Evolutionary conservation across 2,329 filamentous ascomycete genomes (phyloP), one percentile per base, ranked within the genome.

Genomic region (Rosellinia necatrix): DNA sequence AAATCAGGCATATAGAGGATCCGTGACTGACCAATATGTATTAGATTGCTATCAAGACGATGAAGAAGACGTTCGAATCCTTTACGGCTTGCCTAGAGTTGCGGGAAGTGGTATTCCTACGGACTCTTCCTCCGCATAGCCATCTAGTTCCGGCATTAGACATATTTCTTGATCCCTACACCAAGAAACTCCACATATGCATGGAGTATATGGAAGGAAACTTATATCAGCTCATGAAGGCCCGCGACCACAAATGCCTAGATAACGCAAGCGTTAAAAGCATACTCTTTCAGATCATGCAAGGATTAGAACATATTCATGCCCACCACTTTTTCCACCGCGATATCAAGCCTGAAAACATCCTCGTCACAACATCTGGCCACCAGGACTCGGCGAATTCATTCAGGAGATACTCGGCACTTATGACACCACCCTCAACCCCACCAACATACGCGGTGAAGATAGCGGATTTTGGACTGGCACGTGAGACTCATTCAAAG

Each of bases 161-260:
- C 76, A 99, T 99, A 70, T 99, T 99, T 76, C 85, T 99, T 68
- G 94, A 99, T 70, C 94, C 94, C 0, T 90, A 91, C 72, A 96
- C 84, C 76, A 96, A 92, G 78, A 96, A 97, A 76, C 86, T 99
- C 40, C 94, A 99, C 75, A 99, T 99, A 65, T 88, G 85, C 70
- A 99, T 99, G 94, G 94, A 99, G 77, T 97, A 96, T 75, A 99
- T 99, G 94, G 94, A 99, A 72, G 94, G 94, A 47, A 99, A 99
- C 74, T 82, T 99, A 1, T 99, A 99, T 74, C 94, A 99, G 75
- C 78, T 99, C 61, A 99, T 99, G 94, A 99, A 99, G 78, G 89
- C 94, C 49, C 86, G 94, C 58, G 94, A 99, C 66, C 93, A 97
- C 80, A 97, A 97, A 75, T 89, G 82, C 61, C 82, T 99, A 24